Evolutionary conservation across 202 grass and related monocot genomes (phyloP), one percentile per base, ranked within the genome.

Genomic region (Eragrostis tef): DNA sequence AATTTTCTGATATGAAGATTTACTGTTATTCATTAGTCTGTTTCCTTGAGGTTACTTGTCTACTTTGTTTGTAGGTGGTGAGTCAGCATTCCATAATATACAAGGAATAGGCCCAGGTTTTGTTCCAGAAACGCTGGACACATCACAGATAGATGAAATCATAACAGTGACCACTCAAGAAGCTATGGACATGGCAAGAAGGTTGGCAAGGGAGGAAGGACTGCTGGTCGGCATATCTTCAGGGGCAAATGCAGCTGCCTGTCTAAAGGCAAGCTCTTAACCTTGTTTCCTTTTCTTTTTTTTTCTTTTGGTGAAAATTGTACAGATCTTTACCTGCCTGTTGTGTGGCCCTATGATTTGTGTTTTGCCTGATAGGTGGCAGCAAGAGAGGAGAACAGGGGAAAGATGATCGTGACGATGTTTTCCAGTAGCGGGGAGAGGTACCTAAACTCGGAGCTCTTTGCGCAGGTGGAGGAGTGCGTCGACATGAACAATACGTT

Each of bases 351-450:
- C 27, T 83, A 25, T 79, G n/a, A 60, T 73, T 16, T 42, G 0
- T 45, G 29, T 34, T 25, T 51, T 74, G n/a, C 7, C 10, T 85
- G 49, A 69, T 63, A 97, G 90, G 67, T 97, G 49, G 94, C 90
- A 53, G 81, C 78, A 79, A 93, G 81, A 87, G 81, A 81, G 56
- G 90, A 93, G 59, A 92, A 82, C 49, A 76, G 82, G 77, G 90
- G 86, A 19, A 97, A 97, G 86, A 93, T 94, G 88, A 82, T 94
- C 12, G 90, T 94, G 70, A 94, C 85, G 53, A 83, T 94, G 78
- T 90, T 94, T 43, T 83, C 92, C 47, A 92, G 94, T 31, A 84
- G 88, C 7, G 91, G 79, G 7, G 94, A 97, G 72, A 92, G 90
- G 69, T 94, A 94, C 48, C 75, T 88, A 29, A 94, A 78, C 50